These are phyloP conservation scores for Syncephalastrum sp. DNA, from an alignment of 371 early-diverging fungal genomes.

Conservation along the genomic window DNA sequence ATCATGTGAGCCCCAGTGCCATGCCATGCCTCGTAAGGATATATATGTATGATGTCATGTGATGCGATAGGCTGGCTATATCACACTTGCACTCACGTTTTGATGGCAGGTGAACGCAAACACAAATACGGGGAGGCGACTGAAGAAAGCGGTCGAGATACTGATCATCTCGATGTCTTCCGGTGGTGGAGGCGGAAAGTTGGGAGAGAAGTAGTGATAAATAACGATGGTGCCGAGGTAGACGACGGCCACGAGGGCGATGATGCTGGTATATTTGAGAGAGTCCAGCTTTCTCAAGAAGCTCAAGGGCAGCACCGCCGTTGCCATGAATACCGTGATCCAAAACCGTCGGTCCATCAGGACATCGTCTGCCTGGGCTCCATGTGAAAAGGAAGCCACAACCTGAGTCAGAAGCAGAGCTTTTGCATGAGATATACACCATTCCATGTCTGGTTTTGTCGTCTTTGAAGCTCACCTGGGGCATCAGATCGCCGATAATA, in stretches of 20 bases:
- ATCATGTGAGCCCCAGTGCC: slow-evolving; percentile 3
- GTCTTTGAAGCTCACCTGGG: slow-evolving; percentile 52
- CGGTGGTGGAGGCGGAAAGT: slow-evolving; percentile 43
- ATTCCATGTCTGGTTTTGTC: not conserved
- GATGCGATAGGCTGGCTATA: too few species aligned
- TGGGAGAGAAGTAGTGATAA: slow-evolving; percentile 66
- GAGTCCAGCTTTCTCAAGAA: slow-evolving; percentile 90
- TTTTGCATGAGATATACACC: not conserved
- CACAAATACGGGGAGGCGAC: slow-evolving; percentile 94
- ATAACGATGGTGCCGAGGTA: slow-evolving; percentile 91
- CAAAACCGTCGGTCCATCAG: slow-evolving; percentile 75
- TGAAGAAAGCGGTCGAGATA: slow-evolving; percentile 71
- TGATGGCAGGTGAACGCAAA: slow-evolving; percentile 98
- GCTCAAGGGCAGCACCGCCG: slow-evolving; percentile 73
- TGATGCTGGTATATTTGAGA: slow-evolving; percentile 90
- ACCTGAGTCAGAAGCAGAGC: slow-evolving; percentile 21
- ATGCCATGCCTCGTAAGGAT: slow-evolving; percentile 17
- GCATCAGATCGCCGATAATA: slow-evolving; percentile 94
- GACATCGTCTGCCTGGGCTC: slow-evolving; percentile 14
- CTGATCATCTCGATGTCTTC: slow-evolving; percentile 48
- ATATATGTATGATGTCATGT: too few species aligned
- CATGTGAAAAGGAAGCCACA: slow-evolving; percentile 29
- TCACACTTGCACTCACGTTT: slow-evolving; percentile 61
- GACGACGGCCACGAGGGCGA: slow-evolving; percentile 88
- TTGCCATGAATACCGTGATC: slow-evolving; percentile 77